Base-by-base conservation (phyloP, 148 eudicot genomes). In the Limonium bicolor region DNA sequence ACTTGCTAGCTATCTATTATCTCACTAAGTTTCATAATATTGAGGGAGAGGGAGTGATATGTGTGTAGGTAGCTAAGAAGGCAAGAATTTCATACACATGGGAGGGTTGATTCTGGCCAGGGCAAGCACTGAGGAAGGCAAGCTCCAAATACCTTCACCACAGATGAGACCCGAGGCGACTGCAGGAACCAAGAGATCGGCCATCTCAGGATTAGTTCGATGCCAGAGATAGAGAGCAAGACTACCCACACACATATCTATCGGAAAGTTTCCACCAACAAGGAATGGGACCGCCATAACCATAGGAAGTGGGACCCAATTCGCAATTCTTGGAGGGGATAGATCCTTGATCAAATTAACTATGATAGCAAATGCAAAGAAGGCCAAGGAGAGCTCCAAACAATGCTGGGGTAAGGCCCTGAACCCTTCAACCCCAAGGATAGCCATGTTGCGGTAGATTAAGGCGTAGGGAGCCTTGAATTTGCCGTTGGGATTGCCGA, bases 101-200 rank as follows among this genome's bases (percentile, higher is more conserved):
- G 94, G 94, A 29, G 86, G 76, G 53, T 65, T 65, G 9, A 78
- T 14, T 48, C 61, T 67, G 29, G 73, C 80, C 33, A 78, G 55
- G 40, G 86, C 82, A 12, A 82, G 80, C 30, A 82, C 42, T 0
- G 83, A 78, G 2, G 77, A 63, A 28, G 87, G 94, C 4, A 82
- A 63, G 27, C 66, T 67, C 86, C 94, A 82, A 27, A 82, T 54
- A 8, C 94, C 86, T 44, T 82, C 87, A 13, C 86, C 94, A 51
- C 94, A 82, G 6, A 82, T 82, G 54, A 82, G 61, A 14, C 93
- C 94, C 3, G 86, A 82, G 14, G 94, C 94, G 31, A 78, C 80
- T 1, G 94, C 86, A 0, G 86, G 86, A 8, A 78, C 48, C 80
- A 82, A 71, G 61, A 67, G 13, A 23, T 55, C 64, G 0, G 82